Evolutionary conservation across 192 early-diverging fungal species (phyloP), one percentile per base, ranked within the genome.

Genomic region (Gaertneriomyces sp.): DNA sequence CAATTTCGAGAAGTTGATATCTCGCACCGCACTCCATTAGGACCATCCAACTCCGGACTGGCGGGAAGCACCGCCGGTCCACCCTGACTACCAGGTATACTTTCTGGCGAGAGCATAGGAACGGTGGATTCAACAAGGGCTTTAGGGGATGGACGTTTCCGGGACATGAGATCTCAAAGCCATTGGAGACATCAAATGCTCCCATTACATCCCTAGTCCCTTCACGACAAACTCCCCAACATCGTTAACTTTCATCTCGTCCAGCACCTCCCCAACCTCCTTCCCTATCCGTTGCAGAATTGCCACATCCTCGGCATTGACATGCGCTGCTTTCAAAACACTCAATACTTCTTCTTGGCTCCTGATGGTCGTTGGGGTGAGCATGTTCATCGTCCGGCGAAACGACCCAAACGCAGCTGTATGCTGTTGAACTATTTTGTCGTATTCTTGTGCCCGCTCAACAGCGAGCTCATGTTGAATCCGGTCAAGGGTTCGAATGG

Each of bases 381-480:
- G 16, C 14, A 14, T 33, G 25, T 11, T 10, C 14, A 11, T 10
- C 54, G 54, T 55, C 11, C 54, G n/a, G 20, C 12, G 53, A 56
- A 56, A 38, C 8, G 38, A 6, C 25, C 17, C 10, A 65, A 43
- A 19, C 56, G 52, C n/a, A 56, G 66, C 42, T 9, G 17, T 42
- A 56, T 57, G 43, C n/a, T 41, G 14, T 58, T 4, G 41, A 9
- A 16, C n/a, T n/a, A 55, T 20, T 7, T 55, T 16, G 17, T 58
- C 17, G 45, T 71, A 77, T 64, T 77, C 68, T 42, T 68, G 52
- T 6, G 72, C 63, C 8, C 76, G 49, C 53, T 77, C 70, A 33
- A 61, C 70, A 12, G 71, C 71, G 54, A 71, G 72, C n/a, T 73
- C 76, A 50, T 59, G 64, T 53, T 74, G 76, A 51, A 77, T 77